These are phyloP conservation scores for Ophioceras dolichostomum DNA, from an alignment of 2,329 filamentous ascomycete species.

Conservation along the genomic window DNA sequence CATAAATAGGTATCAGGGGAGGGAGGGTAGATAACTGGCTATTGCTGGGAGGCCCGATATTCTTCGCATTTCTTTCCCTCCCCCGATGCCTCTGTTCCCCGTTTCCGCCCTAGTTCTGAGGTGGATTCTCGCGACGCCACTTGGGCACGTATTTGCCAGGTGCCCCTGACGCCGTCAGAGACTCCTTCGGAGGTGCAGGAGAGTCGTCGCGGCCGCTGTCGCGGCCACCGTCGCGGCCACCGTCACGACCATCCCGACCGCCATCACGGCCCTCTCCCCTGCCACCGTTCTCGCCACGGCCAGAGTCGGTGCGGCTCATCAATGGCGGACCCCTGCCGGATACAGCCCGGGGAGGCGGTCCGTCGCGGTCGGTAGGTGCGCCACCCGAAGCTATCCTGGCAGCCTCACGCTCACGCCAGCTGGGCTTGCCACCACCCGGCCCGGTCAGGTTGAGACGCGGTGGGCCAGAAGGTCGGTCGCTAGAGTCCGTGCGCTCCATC, in stretches of 20 bases:
- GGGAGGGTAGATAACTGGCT: too few species aligned
- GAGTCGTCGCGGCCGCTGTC: slow-evolving; percentile 19
- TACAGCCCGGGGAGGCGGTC: slow-evolving; percentile 15
- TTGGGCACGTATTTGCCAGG: slow-evolving; percentile 49
- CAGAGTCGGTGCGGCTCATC: slow-evolving; percentile 27
- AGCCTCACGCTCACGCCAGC: slow-evolving; percentile 50
- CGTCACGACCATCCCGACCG: not conserved
- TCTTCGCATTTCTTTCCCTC: slow-evolving; percentile 2
- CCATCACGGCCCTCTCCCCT: slow-evolving; percentile 4
- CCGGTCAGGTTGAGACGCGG: slow-evolving; percentile 42
- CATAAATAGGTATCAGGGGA: too few species aligned
- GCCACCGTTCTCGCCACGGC: slow-evolving; percentile 27
- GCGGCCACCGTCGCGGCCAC: not conserved
- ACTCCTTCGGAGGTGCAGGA: slow-evolving; percentile 29
- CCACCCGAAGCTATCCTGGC: slow-evolving; percentile 24
- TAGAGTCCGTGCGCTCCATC: slow-evolving; percentile 29
- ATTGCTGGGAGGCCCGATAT: too few species aligned
- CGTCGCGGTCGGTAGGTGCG: slow-evolving; percentile 4
- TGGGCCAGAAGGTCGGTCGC: slow-evolving; percentile 32
- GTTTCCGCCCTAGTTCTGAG: slow-evolving; percentile 8
- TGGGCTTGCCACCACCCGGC: slow-evolving; percentile 29
- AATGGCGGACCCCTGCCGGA: slow-evolving; percentile 27
- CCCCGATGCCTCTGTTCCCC: slow-evolving; percentile 1
- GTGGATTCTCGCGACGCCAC: slow-evolving; percentile 13
- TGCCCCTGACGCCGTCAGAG: slow-evolving; percentile 37